Evolutionary conservation across 306 rosid genomes (phyloP).

Genomic region (Malus domestica): DNA sequence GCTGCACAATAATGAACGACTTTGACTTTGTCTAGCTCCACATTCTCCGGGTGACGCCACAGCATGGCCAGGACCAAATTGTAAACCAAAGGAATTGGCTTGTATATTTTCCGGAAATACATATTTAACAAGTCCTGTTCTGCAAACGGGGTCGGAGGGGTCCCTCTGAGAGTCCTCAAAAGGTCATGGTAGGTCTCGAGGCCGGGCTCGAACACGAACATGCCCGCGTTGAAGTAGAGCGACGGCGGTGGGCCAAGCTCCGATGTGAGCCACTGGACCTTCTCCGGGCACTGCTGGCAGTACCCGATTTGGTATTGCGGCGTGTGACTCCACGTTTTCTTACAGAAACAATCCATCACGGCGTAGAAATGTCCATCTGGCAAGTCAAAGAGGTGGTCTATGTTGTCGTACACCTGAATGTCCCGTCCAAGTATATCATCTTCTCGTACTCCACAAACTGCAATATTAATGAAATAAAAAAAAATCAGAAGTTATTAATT

Average conservation of each 20-base stretch:
- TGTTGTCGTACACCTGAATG: slow-evolving; percentile 60
- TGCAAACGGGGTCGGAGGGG: slow-evolving; percentile 63
- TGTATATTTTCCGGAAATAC: slow-evolving; percentile 49
- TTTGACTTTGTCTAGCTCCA: slow-evolving; percentile 41
- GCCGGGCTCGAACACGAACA: slow-evolving; percentile 64
- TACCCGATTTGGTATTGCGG: slow-evolving; percentile 55
- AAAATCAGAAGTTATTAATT: background rate
- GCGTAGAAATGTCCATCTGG: slow-evolving; percentile 51
- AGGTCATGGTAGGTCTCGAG: slow-evolving; percentile 38
- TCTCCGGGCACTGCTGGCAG: slow-evolving; percentile 70
- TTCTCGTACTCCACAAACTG: slow-evolving; percentile 70
- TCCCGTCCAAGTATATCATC: slow-evolving; percentile 81
- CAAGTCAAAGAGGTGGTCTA: slow-evolving; percentile 57
- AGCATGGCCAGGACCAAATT: slow-evolving; percentile 70
- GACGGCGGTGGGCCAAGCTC: slow-evolving; percentile 52
- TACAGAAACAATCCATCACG: slow-evolving; percentile 84
- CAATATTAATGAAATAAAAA: background rate
- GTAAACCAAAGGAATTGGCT: slow-evolving; percentile 43
- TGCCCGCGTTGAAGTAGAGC: slow-evolving; percentile 79
- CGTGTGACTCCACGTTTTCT: slow-evolving; percentile 70
- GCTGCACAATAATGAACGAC: slow-evolving; percentile 78
- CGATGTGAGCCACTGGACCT: slow-evolving; percentile 42
- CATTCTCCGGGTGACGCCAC: slow-evolving; percentile 78
- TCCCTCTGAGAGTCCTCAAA: slow-evolving; percentile 25
- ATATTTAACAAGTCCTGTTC: slow-evolving; percentile 76